Conservation (phyloP, 164 flowering plant genomes). For the Umbilicus rupestris region DNA sequence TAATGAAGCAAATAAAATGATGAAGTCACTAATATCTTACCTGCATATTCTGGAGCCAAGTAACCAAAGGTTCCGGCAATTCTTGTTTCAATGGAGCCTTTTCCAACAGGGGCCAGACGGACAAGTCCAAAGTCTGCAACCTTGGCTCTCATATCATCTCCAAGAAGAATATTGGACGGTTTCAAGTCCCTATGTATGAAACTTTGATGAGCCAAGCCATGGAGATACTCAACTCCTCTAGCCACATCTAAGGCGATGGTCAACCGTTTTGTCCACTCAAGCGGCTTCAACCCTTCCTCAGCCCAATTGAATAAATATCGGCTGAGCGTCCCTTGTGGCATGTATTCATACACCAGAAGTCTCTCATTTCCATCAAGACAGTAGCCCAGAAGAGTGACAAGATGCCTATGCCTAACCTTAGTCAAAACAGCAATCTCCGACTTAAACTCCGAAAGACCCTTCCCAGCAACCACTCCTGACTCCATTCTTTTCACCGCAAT, state of each 20-base stretch:
- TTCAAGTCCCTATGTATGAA: conserved; percentile 74
- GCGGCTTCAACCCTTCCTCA: conserved; percentile 48
- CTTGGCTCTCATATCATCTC: conserved; percentile 84
- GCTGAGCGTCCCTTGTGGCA: conserved; percentile 80
- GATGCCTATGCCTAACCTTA: conserved; percentile 66
- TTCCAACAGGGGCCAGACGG: conserved; percentile 77
- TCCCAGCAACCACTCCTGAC: conserved; percentile 42
- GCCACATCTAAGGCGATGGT: conserved; percentile 71
- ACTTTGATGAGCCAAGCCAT: conserved; percentile 72
- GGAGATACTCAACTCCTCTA: conserved; percentile 76
- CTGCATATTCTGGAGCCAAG: conserved; percentile 80
- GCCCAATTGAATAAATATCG: conserved; percentile 59
- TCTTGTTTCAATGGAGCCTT: conserved; percentile 65
- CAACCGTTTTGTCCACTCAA: conserved; percentile 60
- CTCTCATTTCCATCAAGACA: conserved; percentile 72
- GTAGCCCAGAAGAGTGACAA: conserved; percentile 70
- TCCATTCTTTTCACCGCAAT: conserved; percentile 84
- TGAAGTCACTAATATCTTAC: conserved; percentile 17
- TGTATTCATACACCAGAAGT: conserved; percentile 69
- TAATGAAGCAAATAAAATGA: background rate
- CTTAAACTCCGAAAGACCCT: conserved; percentile 54
- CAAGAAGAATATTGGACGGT: conserved; percentile 80
- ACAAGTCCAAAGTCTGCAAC: conserved; percentile 82
- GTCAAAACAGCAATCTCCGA: conserved; percentile 79
- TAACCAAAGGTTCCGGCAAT: conserved; percentile 83